Percentiles rank a stretch among this genome's conserved stretches.
Conservation (phyloP, 1,284 basidiomycete genomes). For the Ustilago loliicola region DNA sequence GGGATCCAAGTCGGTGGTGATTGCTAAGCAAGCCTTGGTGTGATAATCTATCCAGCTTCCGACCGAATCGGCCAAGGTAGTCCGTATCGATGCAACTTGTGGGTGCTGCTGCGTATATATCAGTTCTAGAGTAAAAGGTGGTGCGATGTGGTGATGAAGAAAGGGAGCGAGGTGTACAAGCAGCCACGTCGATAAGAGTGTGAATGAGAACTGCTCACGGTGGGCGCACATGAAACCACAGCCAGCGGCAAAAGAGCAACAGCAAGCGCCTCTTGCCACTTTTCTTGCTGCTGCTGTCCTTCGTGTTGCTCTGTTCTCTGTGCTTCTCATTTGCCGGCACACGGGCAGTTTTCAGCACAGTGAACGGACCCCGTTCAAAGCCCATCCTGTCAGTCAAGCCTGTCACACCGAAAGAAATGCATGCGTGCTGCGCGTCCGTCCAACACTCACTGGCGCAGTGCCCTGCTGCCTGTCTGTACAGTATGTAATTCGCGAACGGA, state of each 20-base stretch:
- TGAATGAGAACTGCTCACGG: background rate
- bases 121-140: background rate
- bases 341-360: too few relatives aligned
- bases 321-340: too few relatives aligned
- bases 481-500: background rate
- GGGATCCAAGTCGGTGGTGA: too few relatives aligned
- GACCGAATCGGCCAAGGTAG: too few relatives aligned
- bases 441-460: background rate
- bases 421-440: constrained; percentile 11
- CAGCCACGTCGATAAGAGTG: background rate
- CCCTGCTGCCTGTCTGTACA: background rate
- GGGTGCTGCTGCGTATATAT: background rate
- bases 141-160: background rate
- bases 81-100: too few relatives aligned
- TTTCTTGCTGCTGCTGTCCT: background rate
- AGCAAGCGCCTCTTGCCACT: background rate
- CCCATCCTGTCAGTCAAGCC: too few relatives aligned
- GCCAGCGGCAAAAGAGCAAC: background rate
- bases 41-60: too few relatives aligned
- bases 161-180: background rate
- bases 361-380: constrained; percentile 3
- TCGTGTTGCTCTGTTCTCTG: too few relatives aligned
- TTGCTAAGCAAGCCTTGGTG: too few relatives aligned
- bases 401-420: background rate
- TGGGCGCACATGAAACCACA: constrained; percentile 13